Percentiles rank a stretch among this genome's conserved stretches.
These are phyloP conservation scores for Echria macrotheca DNA, from an alignment of 495 filamentous ascomycete species.

Conservation along the genomic window DNA sequence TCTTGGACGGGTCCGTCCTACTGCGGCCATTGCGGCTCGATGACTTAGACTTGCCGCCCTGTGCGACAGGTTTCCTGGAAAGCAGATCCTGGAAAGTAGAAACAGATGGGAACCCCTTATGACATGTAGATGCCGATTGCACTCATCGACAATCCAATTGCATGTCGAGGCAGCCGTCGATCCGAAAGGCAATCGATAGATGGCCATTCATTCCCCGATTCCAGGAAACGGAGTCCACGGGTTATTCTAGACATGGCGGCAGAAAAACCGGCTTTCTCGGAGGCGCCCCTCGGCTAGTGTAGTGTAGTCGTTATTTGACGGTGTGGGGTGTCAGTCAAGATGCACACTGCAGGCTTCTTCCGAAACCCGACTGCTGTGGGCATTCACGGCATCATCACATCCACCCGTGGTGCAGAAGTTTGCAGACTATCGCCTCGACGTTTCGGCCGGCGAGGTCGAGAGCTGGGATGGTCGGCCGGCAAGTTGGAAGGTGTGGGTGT, in stretches of 20 bases:
- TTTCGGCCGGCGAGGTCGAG: neutral
- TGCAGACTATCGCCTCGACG: neutral
- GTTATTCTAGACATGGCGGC: neutral
- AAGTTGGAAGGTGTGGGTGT: neutral
- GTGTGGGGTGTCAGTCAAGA: no score
- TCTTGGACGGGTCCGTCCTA: no score
- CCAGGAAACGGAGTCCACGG: neutral
- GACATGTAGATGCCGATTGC: neutral
- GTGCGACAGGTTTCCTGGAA: constrained; percentile 9
- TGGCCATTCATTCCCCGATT: neutral
- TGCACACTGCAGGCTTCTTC: no score
- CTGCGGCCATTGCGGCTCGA: no score
- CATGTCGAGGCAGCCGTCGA: neutral
- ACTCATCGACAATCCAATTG: neutral
- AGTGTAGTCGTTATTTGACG: no score
- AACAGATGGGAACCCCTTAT: constrained; percentile 7
- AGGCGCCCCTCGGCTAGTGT: no score
- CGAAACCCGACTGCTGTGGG: no score
- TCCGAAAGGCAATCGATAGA: neutral
- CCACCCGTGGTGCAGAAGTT: neutral
- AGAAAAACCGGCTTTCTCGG: neutral
- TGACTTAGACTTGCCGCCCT: no score
- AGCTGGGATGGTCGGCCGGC: neutral
- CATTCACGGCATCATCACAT: no score
- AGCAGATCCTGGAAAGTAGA: constrained; percentile 3